These are phyloP conservation scores for Carex sylvatica DNA, from an alignment of 202 grass and related monocot species.

Conservation along the genomic window DNA sequence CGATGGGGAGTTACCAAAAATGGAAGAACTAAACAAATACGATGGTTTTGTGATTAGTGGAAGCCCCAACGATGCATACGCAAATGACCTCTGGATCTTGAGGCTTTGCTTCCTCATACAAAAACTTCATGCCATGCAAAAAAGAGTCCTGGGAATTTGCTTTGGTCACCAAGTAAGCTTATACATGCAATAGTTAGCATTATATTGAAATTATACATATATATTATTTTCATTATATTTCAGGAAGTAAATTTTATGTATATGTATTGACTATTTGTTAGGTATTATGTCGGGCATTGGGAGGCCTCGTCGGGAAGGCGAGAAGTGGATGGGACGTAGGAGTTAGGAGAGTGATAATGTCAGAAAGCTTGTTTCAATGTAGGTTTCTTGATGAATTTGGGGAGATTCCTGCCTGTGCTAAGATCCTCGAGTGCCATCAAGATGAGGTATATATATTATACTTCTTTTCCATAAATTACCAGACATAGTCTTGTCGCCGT, in stretches of 20 bases:
- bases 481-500: not conserved
- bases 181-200: not conserved
- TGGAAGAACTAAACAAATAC: slow-evolving; percentile 34
- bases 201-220: not conserved
- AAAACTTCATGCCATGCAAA: slow-evolving; percentile 43
- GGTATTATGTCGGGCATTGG: slow-evolving; percentile 74
- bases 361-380: slow-evolving; percentile 14
- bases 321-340: slow-evolving; percentile 67
- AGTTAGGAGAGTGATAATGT: slow-evolving; percentile 55
- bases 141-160: slow-evolving; percentile 75
- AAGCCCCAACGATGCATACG: slow-evolving; percentile 70
- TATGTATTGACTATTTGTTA: not conserved
- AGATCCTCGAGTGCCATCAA: slow-evolving; percentile 71
- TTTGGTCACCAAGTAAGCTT: slow-evolving; percentile 80
- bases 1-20: slow-evolving; percentile 52
- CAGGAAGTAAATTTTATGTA: not conserved
- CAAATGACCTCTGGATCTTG: slow-evolving; percentile 66
- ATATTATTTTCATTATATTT: not conserved
- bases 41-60: slow-evolving; percentile 88
- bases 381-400: slow-evolving; percentile 37
- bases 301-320: slow-evolving; percentile 52
- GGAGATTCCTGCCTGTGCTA: slow-evolving; percentile 34
- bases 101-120: slow-evolving; percentile 55
- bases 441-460: slow-evolving; percentile 53
- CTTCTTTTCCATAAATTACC: not conserved